Conservation (phyloP, 169 alveolate genomes). For the Cryptosporidium bovis region DNA sequence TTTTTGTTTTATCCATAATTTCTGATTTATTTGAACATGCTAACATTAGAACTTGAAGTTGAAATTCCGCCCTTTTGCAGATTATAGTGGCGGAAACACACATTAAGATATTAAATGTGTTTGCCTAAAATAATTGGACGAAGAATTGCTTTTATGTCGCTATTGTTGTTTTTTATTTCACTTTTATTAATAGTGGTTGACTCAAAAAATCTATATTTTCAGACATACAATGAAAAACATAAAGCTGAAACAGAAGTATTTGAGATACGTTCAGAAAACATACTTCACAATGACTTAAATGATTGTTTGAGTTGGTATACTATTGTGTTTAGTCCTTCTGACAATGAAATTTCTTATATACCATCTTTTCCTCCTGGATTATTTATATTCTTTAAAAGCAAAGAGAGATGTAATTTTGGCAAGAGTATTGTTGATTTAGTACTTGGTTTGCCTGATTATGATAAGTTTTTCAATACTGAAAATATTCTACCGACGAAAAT, state of each 20-base stretch:
- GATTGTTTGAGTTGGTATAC: constrained; percentile 41
- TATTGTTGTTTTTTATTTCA: background rate
- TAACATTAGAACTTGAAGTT: background rate
- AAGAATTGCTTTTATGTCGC: background rate
- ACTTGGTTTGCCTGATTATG: background rate
- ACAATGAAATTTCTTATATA: background rate
- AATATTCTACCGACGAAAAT: background rate
- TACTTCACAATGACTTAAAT: background rate
- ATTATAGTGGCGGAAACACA: constrained; percentile 2
- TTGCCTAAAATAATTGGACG: background rate
- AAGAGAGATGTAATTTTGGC: background rate
- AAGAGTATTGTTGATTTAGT: background rate
- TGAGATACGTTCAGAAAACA: background rate
- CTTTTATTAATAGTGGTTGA: too few species aligned
- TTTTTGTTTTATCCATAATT: background rate
- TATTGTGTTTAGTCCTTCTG: background rate
- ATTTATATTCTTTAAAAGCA: constrained; percentile 10
- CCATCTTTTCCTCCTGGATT: constrained; percentile 41
- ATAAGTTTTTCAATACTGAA: constrained; percentile 4
- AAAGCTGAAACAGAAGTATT: background rate
- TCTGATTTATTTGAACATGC: background rate
- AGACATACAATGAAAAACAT: background rate
- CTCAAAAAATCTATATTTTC: too few species aligned
- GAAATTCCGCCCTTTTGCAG: background rate
- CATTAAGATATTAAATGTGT: background rate